A percentile compares a stretch with the other conserved stretches of the same genome.
Conservation (phyloP, 2,329 filamentous ascomycete species). For the Waltergamsia citrina region DNA sequence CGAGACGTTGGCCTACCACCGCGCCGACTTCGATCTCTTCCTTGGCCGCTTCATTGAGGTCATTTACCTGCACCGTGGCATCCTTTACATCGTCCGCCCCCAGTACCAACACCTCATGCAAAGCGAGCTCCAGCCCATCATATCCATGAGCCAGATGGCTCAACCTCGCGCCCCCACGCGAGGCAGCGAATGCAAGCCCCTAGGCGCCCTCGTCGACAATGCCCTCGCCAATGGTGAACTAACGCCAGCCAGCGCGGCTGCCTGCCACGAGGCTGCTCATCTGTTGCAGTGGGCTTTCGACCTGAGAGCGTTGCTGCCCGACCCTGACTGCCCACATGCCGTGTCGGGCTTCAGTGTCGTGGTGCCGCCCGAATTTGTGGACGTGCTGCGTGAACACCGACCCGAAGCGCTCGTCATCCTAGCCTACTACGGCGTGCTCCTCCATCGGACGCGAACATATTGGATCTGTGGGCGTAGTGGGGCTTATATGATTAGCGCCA, state of each 20-base stretch:
- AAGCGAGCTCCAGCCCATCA: conserved; percentile 19
- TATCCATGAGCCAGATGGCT: conserved; percentile 11
- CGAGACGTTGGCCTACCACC: conserved; percentile 31
- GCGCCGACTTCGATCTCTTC: conserved; percentile 24
- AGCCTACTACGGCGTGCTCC: conserved; percentile 37
- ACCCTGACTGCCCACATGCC: conserved; percentile 15
- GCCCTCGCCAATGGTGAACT: conserved; percentile 13
- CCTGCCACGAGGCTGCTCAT: conserved; percentile 17
- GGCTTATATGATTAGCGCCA: conserved; percentile 17
- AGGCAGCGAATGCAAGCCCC: conserved; percentile 15
- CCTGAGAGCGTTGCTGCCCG: conserved; percentile 14
- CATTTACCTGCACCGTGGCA: conserved; percentile 30
- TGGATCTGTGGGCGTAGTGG: conserved; percentile 29
- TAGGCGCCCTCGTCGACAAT: conserved; percentile 18
- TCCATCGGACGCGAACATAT: conserved; percentile 27
- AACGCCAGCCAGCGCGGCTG: conserved; percentile 13
- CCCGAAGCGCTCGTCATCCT: conserved; percentile 35
- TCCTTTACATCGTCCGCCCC: conserved; percentile 24
- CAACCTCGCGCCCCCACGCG: conserved; percentile 5
- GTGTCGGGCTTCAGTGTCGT: conserved; percentile 20
- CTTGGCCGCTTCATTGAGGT: conserved; percentile 30
- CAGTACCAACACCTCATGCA: conserved; percentile 23
- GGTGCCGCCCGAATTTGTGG: conserved; percentile 21
- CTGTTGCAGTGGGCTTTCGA: conserved; percentile 24
- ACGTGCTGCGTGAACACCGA: conserved; percentile 21